These are phyloP conservation scores for Tuber umbilicatum DNA, from an alignment of 495 filamentous ascomycete species.

Conservation along the genomic window DNA sequence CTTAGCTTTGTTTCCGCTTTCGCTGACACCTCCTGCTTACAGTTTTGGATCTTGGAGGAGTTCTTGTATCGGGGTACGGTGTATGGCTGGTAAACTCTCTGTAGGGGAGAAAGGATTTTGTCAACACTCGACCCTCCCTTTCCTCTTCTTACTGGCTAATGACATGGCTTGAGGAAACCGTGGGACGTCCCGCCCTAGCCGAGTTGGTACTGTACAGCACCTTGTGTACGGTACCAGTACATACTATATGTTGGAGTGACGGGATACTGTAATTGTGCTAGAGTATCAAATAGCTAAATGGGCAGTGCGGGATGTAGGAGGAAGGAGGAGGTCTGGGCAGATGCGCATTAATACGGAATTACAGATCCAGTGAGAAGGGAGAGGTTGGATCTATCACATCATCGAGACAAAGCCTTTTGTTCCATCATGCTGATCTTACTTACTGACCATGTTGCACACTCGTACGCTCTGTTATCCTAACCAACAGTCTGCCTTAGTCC, in stretches of 20 bases:
- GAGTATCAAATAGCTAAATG: neutral
- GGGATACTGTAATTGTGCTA: neutral
- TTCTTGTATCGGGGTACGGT: neutral
- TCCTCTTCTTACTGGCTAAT: neutral
- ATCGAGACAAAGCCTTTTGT: neutral
- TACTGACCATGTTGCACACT: neutral
- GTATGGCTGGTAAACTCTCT: neutral
- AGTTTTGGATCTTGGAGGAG: neutral
- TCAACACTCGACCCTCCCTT: neutral
- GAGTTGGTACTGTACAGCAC: neutral
- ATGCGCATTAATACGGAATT: neutral
- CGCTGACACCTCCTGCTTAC: neutral
- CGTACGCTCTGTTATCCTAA: neutral
- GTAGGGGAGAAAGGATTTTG: neutral
- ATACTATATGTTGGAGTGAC: neutral
- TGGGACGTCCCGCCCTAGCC: neutral
- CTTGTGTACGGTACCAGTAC: neutral
- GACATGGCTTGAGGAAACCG: neutral
- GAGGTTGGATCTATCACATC: constrained; percentile 1
- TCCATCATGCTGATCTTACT: neutral
- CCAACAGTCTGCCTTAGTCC: neutral
- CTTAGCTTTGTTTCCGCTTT: neutral
- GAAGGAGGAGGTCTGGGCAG: neutral
- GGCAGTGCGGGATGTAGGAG: neutral
- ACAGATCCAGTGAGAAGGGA: neutral